Percentiles rank a stretch among this genome's conserved stretches.
Evolutionary conservation across 345 rosid genomes (phyloP).

Genomic region (Arabidopsis thaliana): DNA sequence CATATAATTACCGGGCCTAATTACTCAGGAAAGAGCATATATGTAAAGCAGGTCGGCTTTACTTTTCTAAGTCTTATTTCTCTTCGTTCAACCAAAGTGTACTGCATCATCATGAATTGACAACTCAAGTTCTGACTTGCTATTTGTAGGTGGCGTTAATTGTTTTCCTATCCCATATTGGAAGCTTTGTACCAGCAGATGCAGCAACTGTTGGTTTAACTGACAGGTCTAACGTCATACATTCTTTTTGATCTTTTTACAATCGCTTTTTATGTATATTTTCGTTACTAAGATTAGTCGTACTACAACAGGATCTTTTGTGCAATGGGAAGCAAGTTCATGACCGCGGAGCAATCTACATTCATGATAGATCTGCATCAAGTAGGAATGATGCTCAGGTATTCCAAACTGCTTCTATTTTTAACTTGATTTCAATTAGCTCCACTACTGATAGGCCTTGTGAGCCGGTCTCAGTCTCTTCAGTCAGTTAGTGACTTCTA

Average conservation of each 20-base stretch:
- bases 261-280: slow-evolving; percentile 9
- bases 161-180: slow-evolving; percentile 94
- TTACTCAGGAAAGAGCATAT: slow-evolving; percentile 97
- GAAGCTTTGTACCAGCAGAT: slow-evolving; percentile 98
- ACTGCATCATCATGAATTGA: neutral
- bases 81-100: slow-evolving; percentile 11
- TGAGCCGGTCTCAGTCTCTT: neutral
- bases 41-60: slow-evolving; percentile 78
- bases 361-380: slow-evolving; percentile 99
- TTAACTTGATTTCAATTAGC: neutral
- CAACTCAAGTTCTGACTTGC: slow-evolving; percentile 22
- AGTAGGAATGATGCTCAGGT: slow-evolving; percentile 98
- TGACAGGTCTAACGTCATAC: slow-evolving; percentile 63
- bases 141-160: slow-evolving; percentile 84
- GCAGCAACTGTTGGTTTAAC: slow-evolving; percentile 94
- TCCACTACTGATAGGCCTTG: slow-evolving; percentile 16
- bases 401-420: slow-evolving; percentile 20
- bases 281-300: slow-evolving; percentile 33
- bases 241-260: slow-evolving; percentile 33
- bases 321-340: slow-evolving; percentile 90
- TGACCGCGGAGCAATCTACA: slow-evolving; percentile 92
- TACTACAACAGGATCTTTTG: slow-evolving; percentile 79
- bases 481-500: slow-evolving; percentile 19
- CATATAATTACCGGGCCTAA: slow-evolving; percentile 94
- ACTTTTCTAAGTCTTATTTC: slow-evolving; percentile 21